phyloP scores from a whole-genome alignment of 768 basidiomycete genomes.

The Tephrocybe rancida region DNA sequence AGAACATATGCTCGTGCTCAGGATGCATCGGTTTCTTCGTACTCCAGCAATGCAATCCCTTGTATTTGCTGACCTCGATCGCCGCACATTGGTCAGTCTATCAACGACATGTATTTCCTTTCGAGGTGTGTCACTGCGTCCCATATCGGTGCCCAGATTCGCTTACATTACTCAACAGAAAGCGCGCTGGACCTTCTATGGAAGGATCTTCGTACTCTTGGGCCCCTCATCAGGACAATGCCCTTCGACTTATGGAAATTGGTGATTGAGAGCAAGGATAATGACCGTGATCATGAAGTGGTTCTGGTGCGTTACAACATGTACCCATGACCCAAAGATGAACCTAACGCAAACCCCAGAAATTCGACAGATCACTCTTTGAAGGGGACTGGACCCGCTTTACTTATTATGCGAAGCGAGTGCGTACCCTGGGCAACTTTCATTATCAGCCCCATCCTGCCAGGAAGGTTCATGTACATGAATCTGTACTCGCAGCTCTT shows the following conservation, averaged over 20 bases:
- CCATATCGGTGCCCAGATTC: not conserved
- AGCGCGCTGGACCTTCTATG: not conserved
- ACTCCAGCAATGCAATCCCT: not conserved
- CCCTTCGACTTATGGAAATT: not conserved
- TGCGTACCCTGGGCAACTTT: not conserved
- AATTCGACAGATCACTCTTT: not conserved
- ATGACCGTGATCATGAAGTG: not conserved
- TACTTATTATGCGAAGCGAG: conserved; percentile 1
- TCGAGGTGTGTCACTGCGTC: not conserved
- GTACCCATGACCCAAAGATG: not conserved
- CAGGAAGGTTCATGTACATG: not conserved
- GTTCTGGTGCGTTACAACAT: not conserved
- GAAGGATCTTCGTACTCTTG: not conserved
- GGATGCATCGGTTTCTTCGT: not conserved
- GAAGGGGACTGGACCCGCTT: conserved; percentile 1
- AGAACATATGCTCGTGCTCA: no score
- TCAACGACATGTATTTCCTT: not conserved
- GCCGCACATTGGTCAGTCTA: not conserved
- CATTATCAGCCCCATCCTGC: not conserved
- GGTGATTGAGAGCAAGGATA: not conserved
- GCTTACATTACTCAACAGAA: not conserved
- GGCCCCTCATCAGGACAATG: not conserved
- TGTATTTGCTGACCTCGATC: not conserved
- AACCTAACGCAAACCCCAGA: not conserved
- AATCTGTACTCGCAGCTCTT: not conserved